Evolutionary conservation across 495 filamentous ascomycete species (phyloP).

Genomic region (Annulohypoxylon stygium): DNA sequence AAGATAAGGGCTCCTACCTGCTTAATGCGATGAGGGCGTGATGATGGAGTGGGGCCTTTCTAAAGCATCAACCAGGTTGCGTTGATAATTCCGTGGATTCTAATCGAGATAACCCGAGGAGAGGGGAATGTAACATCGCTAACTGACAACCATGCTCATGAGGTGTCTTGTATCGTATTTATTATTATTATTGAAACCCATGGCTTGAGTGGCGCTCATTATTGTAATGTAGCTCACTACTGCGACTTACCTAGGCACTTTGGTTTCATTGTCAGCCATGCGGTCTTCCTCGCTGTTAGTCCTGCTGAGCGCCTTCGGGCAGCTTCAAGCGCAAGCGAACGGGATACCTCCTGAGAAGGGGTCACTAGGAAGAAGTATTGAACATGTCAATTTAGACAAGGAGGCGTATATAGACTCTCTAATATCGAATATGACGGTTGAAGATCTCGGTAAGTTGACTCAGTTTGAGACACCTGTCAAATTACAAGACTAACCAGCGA

Average conservation of each 20-base stretch:
- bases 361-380: background rate
- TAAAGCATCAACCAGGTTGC: slow-evolving; percentile 12
- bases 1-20: background rate
- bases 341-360: background rate
- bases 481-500: background rate
- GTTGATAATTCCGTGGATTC: slow-evolving; percentile 13
- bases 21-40: background rate
- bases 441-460: slow-evolving; percentile 46
- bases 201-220: background rate
- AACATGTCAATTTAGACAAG: slow-evolving; percentile 25
- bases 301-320: slow-evolving; percentile 13
- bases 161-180: slow-evolving; percentile 7
- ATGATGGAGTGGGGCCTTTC: slow-evolving; percentile 2
- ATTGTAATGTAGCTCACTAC: background rate
- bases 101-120: slow-evolving; percentile 23
- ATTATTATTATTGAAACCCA: background rate
- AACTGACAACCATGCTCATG: background rate
- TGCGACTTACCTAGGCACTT: background rate
- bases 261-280: slow-evolving; percentile 14
- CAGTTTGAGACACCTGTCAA: background rate
- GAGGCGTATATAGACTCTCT: slow-evolving; percentile 42
- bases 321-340: slow-evolving; percentile 6
- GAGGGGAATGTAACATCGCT: slow-evolving; percentile 38
- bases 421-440: slow-evolving; percentile 50
- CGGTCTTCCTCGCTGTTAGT: background rate